Percentiles rank a stretch among this genome's conserved stretches.
phyloP scores from a whole-genome alignment of 495 filamentous ascomycete species.

The Aspergillus sparsus region DNA sequence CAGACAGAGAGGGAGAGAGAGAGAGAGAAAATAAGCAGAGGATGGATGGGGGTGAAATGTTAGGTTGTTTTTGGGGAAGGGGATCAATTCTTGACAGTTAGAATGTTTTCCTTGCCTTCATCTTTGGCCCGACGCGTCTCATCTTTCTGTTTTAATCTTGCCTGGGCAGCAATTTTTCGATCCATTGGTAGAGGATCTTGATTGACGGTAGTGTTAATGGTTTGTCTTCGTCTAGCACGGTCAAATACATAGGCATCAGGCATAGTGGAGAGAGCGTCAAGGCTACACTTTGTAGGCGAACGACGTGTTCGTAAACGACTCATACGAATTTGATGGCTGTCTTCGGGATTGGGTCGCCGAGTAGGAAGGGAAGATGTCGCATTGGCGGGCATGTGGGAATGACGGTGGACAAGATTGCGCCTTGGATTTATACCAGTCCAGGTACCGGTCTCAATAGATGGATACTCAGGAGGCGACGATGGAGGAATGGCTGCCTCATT shows the following conservation, averaged over 20 bases:
- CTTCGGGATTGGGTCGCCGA: conserved; percentile 24
- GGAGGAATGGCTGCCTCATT: conserved; percentile 26
- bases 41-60: background rate
- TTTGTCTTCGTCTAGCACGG: conserved; percentile 39
- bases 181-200: conserved; percentile 57
- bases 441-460: conserved; percentile 29
- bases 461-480: conserved; percentile 39
- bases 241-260: conserved; percentile 32
- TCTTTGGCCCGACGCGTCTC: conserved; percentile 37
- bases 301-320: conserved; percentile 24
- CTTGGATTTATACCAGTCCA: conserved; percentile 25
- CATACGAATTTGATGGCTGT: conserved; percentile 23
- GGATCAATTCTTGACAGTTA: conserved; percentile 9
- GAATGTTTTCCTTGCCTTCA: conserved; percentile 38
- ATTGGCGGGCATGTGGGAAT: conserved; percentile 22
- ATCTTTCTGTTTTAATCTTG: conserved; percentile 58
- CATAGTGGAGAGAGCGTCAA: conserved; percentile 23
- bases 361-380: conserved; percentile 26
- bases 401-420: conserved; percentile 29
- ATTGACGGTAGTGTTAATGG: conserved; percentile 31
- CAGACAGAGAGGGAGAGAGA: background rate
- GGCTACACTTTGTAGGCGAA: conserved; percentile 27
- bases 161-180: conserved; percentile 61
- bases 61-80: background rate
- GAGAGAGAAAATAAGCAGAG: background rate